These are phyloP conservation scores for Phaeophleospora eucalypticola DNA, from an alignment of 2,329 filamentous ascomycete genomes.

Conservation along the genomic window DNA sequence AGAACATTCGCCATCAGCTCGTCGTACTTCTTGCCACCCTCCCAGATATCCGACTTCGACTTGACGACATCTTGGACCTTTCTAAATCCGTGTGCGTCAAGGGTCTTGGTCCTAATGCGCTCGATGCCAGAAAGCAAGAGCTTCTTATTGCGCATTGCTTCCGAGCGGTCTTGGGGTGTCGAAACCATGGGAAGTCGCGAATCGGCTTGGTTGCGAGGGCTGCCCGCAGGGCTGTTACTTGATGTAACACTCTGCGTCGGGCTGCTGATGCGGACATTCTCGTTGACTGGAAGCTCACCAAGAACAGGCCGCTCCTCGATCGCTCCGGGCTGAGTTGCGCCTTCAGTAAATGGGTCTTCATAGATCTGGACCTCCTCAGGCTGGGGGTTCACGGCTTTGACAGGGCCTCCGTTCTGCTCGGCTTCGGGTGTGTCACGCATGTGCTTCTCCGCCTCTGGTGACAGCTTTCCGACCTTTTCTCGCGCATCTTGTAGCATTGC, in stretches of 20 bases:
- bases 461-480: slow-evolving; percentile 20
- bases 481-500: slow-evolving; percentile 33
- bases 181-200: slow-evolving; percentile 18
- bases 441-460: slow-evolving; percentile 18
- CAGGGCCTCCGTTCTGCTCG: slow-evolving; percentile 19
- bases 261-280: slow-evolving; percentile 35
- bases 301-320: slow-evolving; percentile 41
- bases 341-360: slow-evolving; percentile 49
- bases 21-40: slow-evolving; percentile 66
- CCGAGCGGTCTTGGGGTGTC: slow-evolving; percentile 36
- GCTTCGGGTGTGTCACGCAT: slow-evolving; percentile 9
- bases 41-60: slow-evolving; percentile 58
- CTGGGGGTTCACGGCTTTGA: slow-evolving; percentile 24
- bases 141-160: slow-evolving; percentile 46
- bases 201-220: slow-evolving; percentile 22
- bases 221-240: slow-evolving; percentile 27
- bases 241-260: slow-evolving; percentile 29
- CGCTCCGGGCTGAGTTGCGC: slow-evolving; percentile 27
- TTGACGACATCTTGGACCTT: slow-evolving; percentile 72
- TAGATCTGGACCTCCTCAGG: slow-evolving; percentile 48
- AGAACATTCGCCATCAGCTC: slow-evolving; percentile 65
- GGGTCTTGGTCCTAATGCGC: slow-evolving; percentile 64
- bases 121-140: slow-evolving; percentile 70
- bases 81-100: slow-evolving; percentile 79
- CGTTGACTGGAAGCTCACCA: slow-evolving; percentile 49